Percentiles rank a stretch among this genome's conserved stretches.
phyloP scores from a whole-genome alignment of 2,329 filamentous ascomycete genomes.

The Phyllosticta citribraziliensis region DNA sequence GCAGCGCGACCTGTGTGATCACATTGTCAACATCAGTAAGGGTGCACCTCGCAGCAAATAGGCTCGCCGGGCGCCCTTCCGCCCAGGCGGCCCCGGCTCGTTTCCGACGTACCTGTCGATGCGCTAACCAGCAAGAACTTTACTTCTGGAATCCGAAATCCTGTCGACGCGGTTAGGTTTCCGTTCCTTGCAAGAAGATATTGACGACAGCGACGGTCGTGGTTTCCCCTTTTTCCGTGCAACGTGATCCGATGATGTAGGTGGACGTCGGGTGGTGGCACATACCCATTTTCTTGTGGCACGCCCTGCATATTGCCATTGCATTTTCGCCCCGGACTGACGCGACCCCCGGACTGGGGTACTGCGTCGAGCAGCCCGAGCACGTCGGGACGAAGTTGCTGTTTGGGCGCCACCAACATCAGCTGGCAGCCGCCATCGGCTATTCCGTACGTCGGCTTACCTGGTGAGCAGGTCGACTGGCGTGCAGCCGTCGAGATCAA shows the following conservation, averaged over 20 bases:
- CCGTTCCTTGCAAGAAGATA: not conserved
- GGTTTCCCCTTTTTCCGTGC: not conserved
- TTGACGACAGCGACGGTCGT: no score
- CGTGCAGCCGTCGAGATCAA: constrained; percentile 66
- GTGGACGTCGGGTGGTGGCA: constrained; percentile 1
- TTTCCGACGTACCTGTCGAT: constrained; percentile 26
- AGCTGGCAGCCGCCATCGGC: not conserved
- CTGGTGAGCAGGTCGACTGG: constrained; percentile 66
- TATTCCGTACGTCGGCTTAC: constrained; percentile 21
- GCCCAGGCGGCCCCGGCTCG: not conserved
- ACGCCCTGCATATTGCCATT: constrained; percentile 67
- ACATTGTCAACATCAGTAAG: constrained; percentile 2
- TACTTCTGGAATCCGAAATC: constrained; percentile 66
- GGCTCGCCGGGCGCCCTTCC: constrained; percentile 5
- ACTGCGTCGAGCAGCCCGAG: constrained; percentile 60
- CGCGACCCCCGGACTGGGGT: constrained; percentile 52
- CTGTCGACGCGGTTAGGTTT: constrained; percentile 17
- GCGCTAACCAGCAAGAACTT: constrained; percentile 64
- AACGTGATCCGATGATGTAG: not conserved
- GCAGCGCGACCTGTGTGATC: constrained; percentile 12
- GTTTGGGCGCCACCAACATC: not conserved
- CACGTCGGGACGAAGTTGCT: constrained; percentile 75
- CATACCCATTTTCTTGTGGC: constrained; percentile 65
- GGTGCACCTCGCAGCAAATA: constrained; percentile 4
- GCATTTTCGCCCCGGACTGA: constrained; percentile 65